A percentile compares a stretch with the other conserved stretches of the same genome.
Evolutionary conservation across 805 yeast genomes (phyloP).

Genomic region (Cyberlindnera galapagoensis): DNA sequence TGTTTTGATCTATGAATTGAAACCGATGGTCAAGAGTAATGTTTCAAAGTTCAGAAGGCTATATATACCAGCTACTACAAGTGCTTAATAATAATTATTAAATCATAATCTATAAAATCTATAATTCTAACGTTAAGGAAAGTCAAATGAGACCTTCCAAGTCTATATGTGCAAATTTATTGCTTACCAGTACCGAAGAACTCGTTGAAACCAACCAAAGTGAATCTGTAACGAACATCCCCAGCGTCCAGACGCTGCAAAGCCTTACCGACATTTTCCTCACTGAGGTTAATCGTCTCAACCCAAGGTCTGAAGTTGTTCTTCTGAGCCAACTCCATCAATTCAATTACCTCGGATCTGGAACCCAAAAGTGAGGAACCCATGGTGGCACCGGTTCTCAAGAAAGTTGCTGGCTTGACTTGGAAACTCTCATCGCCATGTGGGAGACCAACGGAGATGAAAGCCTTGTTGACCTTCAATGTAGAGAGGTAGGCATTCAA

Average conservation of each 20-base stretch:
- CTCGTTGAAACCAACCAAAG: constrained; percentile 46
- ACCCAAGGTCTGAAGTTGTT: constrained; percentile 56
- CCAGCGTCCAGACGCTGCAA: constrained; percentile 47
- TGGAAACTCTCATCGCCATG: constrained; percentile 32
- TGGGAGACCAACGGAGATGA: constrained; percentile 66
- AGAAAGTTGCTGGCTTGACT: constrained; percentile 46
- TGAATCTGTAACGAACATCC: constrained; percentile 60
- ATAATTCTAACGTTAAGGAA: too few species aligned
- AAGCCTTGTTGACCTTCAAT: constrained; percentile 52
- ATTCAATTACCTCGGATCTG: constrained; percentile 55
- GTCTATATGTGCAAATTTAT: too few species aligned
- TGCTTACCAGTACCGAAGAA: constrained; percentile 27
- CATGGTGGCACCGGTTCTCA: constrained; percentile 41
- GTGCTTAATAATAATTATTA: too few species aligned
- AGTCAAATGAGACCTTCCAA: too few species aligned
- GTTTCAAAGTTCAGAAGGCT: constrained; percentile 16
- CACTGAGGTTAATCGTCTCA: constrained; percentile 50
- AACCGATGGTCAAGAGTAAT: constrained; percentile 13
- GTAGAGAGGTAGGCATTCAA: constrained; percentile 40
- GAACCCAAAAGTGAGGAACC: constrained; percentile 60
- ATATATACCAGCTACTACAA: constrained; percentile 2
- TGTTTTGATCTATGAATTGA: constrained; percentile 13
- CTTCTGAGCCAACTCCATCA: constrained; percentile 59
- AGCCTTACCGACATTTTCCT: constrained; percentile 46
- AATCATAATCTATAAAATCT: too few species aligned